These are phyloP conservation scores for Endothia cerciana DNA, from an alignment of 2,329 filamentous ascomycete genomes.

Conservation along the genomic window DNA sequence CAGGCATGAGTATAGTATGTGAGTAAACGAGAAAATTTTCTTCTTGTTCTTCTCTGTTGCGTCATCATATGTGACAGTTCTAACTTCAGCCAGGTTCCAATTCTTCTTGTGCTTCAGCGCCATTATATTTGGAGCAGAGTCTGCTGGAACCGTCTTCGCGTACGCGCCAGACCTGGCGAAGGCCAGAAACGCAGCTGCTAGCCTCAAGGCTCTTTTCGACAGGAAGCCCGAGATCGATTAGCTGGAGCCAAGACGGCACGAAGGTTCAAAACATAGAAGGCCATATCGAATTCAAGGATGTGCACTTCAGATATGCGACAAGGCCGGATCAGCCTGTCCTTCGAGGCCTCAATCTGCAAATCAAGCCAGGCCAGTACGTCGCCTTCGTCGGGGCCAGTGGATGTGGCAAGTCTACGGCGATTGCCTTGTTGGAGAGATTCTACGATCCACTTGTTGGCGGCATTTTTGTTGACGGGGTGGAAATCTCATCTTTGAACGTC, in stretches of 20 bases:
- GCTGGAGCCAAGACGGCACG: no score
- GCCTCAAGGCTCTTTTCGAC: no score
- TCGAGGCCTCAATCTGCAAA: conserved; percentile 64
- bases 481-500: conserved; percentile 62
- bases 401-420: conserved; percentile 73
- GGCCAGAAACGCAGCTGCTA: conserved; percentile 54
- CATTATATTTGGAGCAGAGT: conserved; percentile 68
- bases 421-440: conserved; percentile 69
- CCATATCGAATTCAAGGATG: conserved; percentile 57
- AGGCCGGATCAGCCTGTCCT: conserved; percentile 56
- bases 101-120: conserved; percentile 67
- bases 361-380: conserved; percentile 71
- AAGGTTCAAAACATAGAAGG: conserved; percentile 38
- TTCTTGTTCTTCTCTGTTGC: no score
- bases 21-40: no score
- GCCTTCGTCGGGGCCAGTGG: conserved; percentile 72
- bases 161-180: conserved; percentile 68
- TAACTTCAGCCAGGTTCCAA: no score
- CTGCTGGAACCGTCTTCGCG: conserved; percentile 68
- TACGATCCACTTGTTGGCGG: conserved; percentile 68
- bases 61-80: no score
- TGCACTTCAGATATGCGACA: conserved; percentile 65
- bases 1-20: conserved; percentile 56
- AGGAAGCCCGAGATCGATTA: no score
- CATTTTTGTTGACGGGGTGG: conserved; percentile 65